Conservation (phyloP, 2,329 filamentous ascomycete genomes). For the Fusarium globosum region DNA sequence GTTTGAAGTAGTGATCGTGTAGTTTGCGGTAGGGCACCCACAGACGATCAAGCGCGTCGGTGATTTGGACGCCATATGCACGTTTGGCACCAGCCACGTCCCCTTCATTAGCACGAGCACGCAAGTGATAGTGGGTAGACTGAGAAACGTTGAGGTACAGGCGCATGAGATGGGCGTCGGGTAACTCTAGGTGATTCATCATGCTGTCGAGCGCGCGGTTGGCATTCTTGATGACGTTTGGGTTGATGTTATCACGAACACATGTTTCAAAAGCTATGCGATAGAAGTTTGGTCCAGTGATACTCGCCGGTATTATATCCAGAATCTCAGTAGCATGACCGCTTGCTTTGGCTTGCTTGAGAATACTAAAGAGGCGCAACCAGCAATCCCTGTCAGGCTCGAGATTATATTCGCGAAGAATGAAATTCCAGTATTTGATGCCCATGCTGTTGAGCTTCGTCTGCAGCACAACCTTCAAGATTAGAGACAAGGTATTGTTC, state of each 20-base stretch:
- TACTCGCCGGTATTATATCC: slow-evolving; percentile 59
- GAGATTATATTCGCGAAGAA: slow-evolving; percentile 72
- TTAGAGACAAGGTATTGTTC: slow-evolving; percentile 72
- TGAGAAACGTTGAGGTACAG: slow-evolving; percentile 68
- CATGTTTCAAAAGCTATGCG: slow-evolving; percentile 80
- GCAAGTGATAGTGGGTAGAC: slow-evolving; percentile 56
- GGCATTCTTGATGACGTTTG: slow-evolving; percentile 73
- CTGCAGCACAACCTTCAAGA: slow-evolving; percentile 72
- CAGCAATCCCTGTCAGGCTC: slow-evolving; percentile 79
- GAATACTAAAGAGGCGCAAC: slow-evolving; percentile 73
- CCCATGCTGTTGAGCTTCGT: slow-evolving; percentile 71
- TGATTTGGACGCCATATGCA: slow-evolving; percentile 63
- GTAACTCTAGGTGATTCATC: slow-evolving; percentile 53
- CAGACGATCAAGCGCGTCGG: slow-evolving; percentile 61
- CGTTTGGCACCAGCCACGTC: slow-evolving; percentile 51
- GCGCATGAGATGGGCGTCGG: slow-evolving; percentile 63
- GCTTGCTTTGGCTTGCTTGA: slow-evolving; percentile 75
- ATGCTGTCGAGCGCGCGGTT: slow-evolving; percentile 74
- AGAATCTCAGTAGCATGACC: slow-evolving; percentile 70
- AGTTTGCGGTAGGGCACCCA: slow-evolving; percentile 60
- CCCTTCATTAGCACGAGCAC: slow-evolving; percentile 46
- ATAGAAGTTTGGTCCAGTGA: slow-evolving; percentile 67
- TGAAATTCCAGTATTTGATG: slow-evolving; percentile 80
- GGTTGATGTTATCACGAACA: slow-evolving; percentile 80
- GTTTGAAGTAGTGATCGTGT: slow-evolving; percentile 52